Conservation (phyloP, 805 yeast genomes). For the Metschnikowia shivogae region DNA sequence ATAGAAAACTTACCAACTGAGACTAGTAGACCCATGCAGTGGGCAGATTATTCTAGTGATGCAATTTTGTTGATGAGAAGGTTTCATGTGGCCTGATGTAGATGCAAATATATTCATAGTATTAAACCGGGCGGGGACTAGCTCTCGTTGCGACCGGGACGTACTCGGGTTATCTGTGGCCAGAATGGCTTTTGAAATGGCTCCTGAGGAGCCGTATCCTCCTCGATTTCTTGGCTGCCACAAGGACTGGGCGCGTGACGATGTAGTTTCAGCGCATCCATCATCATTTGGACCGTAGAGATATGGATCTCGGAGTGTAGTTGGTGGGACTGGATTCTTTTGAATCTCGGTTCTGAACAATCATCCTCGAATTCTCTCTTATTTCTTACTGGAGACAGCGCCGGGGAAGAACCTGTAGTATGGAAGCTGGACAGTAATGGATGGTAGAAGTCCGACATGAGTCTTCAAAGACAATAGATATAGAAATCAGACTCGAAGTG, state of each 20-base stretch:
- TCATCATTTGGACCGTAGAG: constrained; percentile 29
- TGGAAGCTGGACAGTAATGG: background rate
- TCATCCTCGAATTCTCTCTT: constrained; percentile 17
- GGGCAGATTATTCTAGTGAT: background rate
- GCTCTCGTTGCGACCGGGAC: background rate
- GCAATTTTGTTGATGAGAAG: too few relatives aligned
- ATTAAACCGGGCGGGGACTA: too few relatives aligned
- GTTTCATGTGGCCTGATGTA: background rate
- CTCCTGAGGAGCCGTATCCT: background rate
- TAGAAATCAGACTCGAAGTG: too few relatives aligned
- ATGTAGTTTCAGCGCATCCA: constrained; percentile 24
- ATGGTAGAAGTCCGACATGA: background rate
- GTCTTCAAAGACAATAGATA: too few relatives aligned
- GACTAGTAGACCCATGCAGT: background rate
- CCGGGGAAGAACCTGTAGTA: background rate
- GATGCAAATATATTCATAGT: background rate
- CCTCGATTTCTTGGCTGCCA: background rate
- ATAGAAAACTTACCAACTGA: constrained; percentile 1
- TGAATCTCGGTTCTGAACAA: constrained; percentile 4
- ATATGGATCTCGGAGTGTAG: constrained; percentile 31
- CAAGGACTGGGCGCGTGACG: background rate
- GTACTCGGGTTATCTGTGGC: constrained; percentile 10
- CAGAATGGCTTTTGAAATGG: constrained; percentile 16
- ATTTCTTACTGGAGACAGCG: constrained; percentile 7
- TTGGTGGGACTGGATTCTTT: constrained; percentile 22